These are phyloP conservation scores for Glycine tomentella DNA, from an alignment of 306 rosid genomes.

Conservation along the genomic window DNA sequence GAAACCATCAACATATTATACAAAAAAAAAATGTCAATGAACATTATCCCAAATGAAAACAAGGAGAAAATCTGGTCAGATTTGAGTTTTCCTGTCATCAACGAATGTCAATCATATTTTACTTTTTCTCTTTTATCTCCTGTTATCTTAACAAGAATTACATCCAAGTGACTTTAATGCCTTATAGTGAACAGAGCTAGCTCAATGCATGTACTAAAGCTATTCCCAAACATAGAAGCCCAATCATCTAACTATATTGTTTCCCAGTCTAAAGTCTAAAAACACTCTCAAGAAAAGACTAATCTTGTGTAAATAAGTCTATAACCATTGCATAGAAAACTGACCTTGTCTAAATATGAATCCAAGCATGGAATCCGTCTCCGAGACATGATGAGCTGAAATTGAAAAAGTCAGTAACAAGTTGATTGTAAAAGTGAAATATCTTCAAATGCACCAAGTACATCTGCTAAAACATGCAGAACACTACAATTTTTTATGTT, in stretches of 20 bases:
- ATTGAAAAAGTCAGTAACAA: conserved; percentile 43
- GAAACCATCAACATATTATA: background rate
- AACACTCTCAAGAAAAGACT: conserved; percentile 29
- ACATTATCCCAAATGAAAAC: conserved; percentile 8
- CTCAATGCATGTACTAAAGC: background rate
- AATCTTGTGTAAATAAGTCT: background rate
- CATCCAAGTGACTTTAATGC: background rate
- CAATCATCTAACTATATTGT: background rate
- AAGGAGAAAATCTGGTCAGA: conserved; percentile 7
- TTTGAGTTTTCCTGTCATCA: conserved; percentile 13
- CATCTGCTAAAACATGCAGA: background rate
- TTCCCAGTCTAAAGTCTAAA: background rate
- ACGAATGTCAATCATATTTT: conserved; percentile 16
- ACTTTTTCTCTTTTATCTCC: background rate
- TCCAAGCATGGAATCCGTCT: conserved; percentile 96
- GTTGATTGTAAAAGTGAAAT: conserved; percentile 29
- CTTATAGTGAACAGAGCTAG: background rate
- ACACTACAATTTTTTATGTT: background rate
- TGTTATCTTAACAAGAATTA: background rate
- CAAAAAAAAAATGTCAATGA: background rate
- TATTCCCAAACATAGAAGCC: background rate
- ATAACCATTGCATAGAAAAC: conserved; percentile 32
- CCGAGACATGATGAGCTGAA: conserved; percentile 94
- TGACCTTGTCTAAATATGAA: conserved; percentile 93
- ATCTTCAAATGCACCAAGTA: background rate